phyloP scores from a whole-genome alignment of 2,329 filamentous ascomycete genomes.

The Pyrenochaeta sp. region DNA sequence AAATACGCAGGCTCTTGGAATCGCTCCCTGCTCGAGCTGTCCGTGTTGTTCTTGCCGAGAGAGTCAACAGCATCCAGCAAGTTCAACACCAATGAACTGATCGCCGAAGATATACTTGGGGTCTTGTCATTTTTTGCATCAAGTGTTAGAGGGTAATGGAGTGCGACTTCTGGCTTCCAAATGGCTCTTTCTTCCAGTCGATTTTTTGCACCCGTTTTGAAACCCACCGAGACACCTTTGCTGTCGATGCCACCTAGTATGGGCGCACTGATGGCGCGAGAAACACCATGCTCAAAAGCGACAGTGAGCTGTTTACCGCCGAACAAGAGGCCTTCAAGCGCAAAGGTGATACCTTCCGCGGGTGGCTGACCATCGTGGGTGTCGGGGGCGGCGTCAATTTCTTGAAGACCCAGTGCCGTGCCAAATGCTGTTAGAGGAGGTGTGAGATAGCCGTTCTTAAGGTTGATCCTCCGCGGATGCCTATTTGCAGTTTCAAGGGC shows the following conservation, averaged over 20 bases:
- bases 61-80: constrained; percentile 61
- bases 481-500: constrained; percentile 48
- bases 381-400: constrained; percentile 65
- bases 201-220: constrained; percentile 47
- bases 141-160: constrained; percentile 62
- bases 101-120: constrained; percentile 56
- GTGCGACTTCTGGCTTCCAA: constrained; percentile 49
- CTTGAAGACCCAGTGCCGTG: constrained; percentile 68
- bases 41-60: constrained; percentile 37
- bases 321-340: constrained; percentile 56
- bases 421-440: constrained; percentile 69
- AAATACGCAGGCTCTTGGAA: constrained; percentile 58
- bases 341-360: constrained; percentile 65
- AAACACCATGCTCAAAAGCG: constrained; percentile 50
- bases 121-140: constrained; percentile 56
- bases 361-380: constrained; percentile 59
- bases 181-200: constrained; percentile 43
- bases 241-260: constrained; percentile 34
- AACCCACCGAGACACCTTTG: constrained; percentile 50
- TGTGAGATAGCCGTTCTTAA: constrained; percentile 69
- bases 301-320: constrained; percentile 50
- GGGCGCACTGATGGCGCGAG: constrained; percentile 50
- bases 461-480: constrained; percentile 50
- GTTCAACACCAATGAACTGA: constrained; percentile 63
- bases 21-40: constrained; percentile 19